Evolutionary conservation across 2,329 filamentous ascomycete species (phyloP).

Genomic region (Leptographium galeiforme): DNA sequence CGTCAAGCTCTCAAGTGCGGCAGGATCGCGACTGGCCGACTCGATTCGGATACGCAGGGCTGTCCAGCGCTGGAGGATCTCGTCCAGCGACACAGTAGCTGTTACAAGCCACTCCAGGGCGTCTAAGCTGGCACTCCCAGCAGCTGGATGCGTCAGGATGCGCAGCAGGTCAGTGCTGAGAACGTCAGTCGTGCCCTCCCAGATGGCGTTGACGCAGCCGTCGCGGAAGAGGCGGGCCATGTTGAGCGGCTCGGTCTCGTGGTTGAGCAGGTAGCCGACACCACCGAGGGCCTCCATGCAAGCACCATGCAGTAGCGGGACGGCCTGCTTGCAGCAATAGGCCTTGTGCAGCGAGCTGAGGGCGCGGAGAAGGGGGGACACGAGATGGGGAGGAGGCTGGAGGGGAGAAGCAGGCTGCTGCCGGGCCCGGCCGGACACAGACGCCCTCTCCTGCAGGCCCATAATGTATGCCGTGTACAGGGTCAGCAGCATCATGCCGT

Average conservation of each 20-base stretch:
- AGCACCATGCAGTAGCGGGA: conserved; percentile 35
- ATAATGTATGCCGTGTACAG: conserved; percentile 41
- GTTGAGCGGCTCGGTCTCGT: conserved; percentile 51
- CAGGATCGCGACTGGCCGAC: conserved; percentile 17
- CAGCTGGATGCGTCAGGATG: conserved; percentile 30
- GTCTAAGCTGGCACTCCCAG: conserved; percentile 22
- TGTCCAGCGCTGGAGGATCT: conserved; percentile 24
- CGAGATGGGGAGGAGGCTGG: conserved; percentile 20
- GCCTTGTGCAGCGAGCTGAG: conserved; percentile 49
- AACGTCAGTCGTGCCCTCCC: conserved; percentile 56
- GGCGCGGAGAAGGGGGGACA: conserved; percentile 36
- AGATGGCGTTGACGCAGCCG: conserved; percentile 47
- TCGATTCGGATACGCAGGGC: conserved; percentile 24
- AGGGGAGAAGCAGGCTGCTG: conserved; percentile 10
- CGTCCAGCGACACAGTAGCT: not conserved
- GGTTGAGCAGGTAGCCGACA: conserved; percentile 50
- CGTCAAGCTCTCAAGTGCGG: conserved; percentile 26
- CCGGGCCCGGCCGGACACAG: conserved; percentile 4
- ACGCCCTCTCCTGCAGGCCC: conserved; percentile 31
- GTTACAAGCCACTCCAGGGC: conserved; percentile 29
- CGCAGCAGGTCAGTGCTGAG: conserved; percentile 40
- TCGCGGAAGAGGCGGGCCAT: conserved; percentile 54
- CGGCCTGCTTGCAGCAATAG: conserved; percentile 35
- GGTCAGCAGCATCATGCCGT: conserved; percentile 39
- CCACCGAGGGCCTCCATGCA: conserved; percentile 55